Evolutionary conservation across 495 filamentous ascomycete species (phyloP).

Genomic region (Podospora pseudopauciseta): DNA sequence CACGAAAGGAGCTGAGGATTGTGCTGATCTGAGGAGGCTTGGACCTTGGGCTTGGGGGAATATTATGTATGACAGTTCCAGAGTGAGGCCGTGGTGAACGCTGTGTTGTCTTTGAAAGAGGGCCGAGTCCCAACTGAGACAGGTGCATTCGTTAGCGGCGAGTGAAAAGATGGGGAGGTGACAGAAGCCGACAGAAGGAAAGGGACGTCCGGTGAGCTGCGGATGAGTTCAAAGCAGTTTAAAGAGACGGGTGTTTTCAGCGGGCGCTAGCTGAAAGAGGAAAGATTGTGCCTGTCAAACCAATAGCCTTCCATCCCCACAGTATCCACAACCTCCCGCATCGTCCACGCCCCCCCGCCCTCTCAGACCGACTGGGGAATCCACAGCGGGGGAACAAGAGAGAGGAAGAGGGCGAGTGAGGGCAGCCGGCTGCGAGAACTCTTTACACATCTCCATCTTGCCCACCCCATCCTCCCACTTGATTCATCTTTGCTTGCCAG

Average conservation of each 20-base stretch:
- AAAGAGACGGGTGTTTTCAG: not conserved
- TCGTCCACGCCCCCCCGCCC: conserved; percentile 7
- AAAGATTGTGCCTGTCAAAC: conserved; percentile 12
- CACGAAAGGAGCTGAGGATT: not conserved
- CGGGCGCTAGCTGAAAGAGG: conserved; percentile 22
- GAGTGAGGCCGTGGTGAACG: not conserved
- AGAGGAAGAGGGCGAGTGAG: conserved; percentile 5
- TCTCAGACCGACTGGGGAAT: conserved; percentile 7
- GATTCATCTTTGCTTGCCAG: conserved; percentile 5
- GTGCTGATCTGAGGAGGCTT: conserved; percentile 7
- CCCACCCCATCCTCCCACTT: not conserved
- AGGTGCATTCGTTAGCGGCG: conserved; percentile 22
- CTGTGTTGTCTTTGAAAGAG: conserved; percentile 3
- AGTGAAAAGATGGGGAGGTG: conserved; percentile 19
- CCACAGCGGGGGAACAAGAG: not conserved
- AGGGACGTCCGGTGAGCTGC: conserved; percentile 22
- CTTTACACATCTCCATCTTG: not conserved
- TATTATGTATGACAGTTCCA: not conserved
- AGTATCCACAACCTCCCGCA: conserved; percentile 16
- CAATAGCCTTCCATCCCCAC: conserved; percentile 24
- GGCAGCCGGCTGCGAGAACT: conserved; percentile 7
- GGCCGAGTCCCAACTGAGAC: conserved; percentile 6
- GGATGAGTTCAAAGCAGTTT: conserved; percentile 27
- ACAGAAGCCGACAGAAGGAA: conserved; percentile 33
- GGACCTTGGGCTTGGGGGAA: not conserved